phyloP scores from a whole-genome alignment of 495 filamentous ascomycete species.

The Staphylotrichum tortipilum region DNA sequence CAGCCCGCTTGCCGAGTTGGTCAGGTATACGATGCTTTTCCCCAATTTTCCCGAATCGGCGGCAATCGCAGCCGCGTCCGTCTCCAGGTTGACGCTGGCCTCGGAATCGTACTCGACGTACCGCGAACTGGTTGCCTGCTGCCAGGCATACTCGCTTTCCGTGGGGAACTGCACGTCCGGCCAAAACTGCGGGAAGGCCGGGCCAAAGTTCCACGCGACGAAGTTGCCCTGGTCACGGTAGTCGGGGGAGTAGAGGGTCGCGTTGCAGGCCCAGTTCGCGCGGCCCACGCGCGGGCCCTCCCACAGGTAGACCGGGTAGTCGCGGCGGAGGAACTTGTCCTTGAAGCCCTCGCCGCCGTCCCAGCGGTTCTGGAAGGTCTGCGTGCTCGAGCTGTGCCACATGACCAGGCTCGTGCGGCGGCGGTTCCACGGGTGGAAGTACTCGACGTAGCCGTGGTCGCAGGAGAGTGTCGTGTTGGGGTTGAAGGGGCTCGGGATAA shows the following conservation, averaged over 20 bases:
- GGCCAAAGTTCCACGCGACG: conserved; percentile 39
- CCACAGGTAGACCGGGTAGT: conserved; percentile 43
- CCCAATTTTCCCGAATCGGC: conserved; percentile 40
- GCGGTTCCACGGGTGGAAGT: conserved; percentile 39
- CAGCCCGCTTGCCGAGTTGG: conserved; percentile 38
- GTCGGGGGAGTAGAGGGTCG: conserved; percentile 26
- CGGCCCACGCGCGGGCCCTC: conserved; percentile 39
- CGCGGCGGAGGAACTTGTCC: conserved; percentile 40
- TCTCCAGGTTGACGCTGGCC: conserved; percentile 32
- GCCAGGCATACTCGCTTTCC: conserved; percentile 28
- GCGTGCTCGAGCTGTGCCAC: conserved; percentile 43
- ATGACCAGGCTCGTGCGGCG: conserved; percentile 38
- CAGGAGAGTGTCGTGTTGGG: conserved; percentile 34
- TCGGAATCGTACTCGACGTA: conserved; percentile 38
- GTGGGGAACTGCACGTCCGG: conserved; percentile 38
- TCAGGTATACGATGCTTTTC: conserved; percentile 35
- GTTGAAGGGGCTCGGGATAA: conserved; percentile 23
- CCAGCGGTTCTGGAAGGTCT: conserved; percentile 42
- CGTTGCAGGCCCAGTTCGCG: conserved; percentile 38
- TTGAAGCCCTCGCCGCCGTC: conserved; percentile 43
- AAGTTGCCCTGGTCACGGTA: conserved; percentile 39
- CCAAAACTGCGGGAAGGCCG: conserved; percentile 32
- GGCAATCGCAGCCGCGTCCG: conserved; percentile 32
- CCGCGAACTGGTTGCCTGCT: conserved; percentile 34
- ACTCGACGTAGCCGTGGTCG: conserved; percentile 45